Base-by-base conservation (phyloP, 768 basidiomycete species). In the Phlegmacium glaucopus region DNA sequence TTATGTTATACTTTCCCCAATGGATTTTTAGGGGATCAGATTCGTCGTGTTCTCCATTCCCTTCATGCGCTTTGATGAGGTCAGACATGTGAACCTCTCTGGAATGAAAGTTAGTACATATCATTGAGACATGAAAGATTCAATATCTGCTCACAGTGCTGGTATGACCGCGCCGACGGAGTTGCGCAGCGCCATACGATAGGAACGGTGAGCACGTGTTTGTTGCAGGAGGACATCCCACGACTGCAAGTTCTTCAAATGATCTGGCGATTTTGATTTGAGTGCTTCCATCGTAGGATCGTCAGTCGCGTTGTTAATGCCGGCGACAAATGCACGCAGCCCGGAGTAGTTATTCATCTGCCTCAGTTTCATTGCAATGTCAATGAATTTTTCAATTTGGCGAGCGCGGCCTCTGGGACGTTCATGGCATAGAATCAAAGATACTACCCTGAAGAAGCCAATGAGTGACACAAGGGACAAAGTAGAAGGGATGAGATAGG, bases 1-100 rank as follows among this genome's bases (percentile, higher is more conserved):
- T 87, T 79, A 92, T 86, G 54, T 86, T 87, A 67, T 89, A 96
- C 67, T 98, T 98, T 22, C 86, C 90, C 95, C 95, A 98, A 59
- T 97, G 93, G 45, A 97, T 88, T 61, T 83, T 82, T 34, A 64
- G 71, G 4, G 82, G 72, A 57, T 90, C 85, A 16, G 77, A 70
- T 6, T 81, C 70, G 52, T 80, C 79, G 52, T 80, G 76, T 56
- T 94, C 90, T 2, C 75, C 72, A 51, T 95, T 94, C 48, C 83
- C 87, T 67, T 91, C 90, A 54, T 96, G 85, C 7, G 92, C 80
- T 51, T 83, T 84, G 39, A 94, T 86, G 40, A 97, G 75, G 61
- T 95, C 94, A 34, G 90, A 87, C 57, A 94, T 82, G 50, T 94
- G 91, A 9, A 94, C 87, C 63, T 96, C 94, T 65, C 90, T 93